A percentile compares a stretch with the other conserved stretches of the same genome.
Evolutionary conservation across 2,329 filamentous ascomycete genomes (phyloP).

Genomic region (Rugonectria rugulosa): DNA sequence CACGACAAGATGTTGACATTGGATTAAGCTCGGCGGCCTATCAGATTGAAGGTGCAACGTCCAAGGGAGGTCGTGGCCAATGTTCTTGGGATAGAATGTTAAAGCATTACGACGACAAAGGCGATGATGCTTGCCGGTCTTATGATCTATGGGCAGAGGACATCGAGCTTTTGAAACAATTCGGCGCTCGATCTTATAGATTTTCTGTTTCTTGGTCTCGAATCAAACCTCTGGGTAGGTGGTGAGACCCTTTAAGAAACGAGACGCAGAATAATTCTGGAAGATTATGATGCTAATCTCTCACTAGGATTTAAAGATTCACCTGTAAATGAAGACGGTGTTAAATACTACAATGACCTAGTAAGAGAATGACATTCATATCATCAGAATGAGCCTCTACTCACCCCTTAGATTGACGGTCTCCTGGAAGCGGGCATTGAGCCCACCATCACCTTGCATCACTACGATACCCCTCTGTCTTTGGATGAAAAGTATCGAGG

Average conservation of each 20-base stretch:
- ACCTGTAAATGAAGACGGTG: background rate
- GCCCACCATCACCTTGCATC: conserved; percentile 5
- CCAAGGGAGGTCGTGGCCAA: background rate
- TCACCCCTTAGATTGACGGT: conserved; percentile 9
- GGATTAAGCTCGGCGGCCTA: too few species aligned
- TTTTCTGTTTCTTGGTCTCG: conserved; percentile 5
- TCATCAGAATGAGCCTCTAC: too few species aligned
- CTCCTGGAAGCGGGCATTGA: background rate
- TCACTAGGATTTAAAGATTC: too few species aligned
- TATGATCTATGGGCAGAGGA: conserved; percentile 5
- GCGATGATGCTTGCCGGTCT: conserved; percentile 4
- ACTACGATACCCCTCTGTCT: conserved; percentile 1
- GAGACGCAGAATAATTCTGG: too few species aligned
- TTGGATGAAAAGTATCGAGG: background rate
- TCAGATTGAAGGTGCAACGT: conserved; percentile 3
- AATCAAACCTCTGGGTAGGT: background rate
- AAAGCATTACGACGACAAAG: background rate
- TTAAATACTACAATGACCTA: conserved; percentile 2
- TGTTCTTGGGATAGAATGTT: conserved; percentile 4
- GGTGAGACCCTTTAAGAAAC: too few species aligned
- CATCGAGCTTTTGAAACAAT: background rate
- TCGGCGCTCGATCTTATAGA: background rate
- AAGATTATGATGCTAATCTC: too few species aligned
- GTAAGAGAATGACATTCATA: background rate
- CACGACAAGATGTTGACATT: too few species aligned